These are phyloP conservation scores for Xylaria sp. DNA, from an alignment of 2,329 filamentous ascomycete genomes.

Conservation along the genomic window DNA sequence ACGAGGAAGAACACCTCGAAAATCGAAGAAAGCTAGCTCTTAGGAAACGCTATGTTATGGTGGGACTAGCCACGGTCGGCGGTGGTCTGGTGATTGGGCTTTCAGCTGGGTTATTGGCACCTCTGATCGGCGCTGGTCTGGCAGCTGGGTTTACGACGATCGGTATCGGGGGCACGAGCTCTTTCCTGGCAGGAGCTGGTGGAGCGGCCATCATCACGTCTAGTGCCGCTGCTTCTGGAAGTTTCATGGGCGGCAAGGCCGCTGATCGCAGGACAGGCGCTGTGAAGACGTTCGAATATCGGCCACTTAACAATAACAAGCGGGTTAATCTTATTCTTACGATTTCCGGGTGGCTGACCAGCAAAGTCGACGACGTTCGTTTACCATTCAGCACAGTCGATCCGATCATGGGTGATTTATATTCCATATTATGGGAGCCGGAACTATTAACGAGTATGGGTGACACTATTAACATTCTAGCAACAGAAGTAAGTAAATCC, in stretches of 20 bases:
- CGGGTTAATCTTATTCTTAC: conserved; percentile 95
- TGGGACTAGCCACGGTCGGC: conserved; percentile 96
- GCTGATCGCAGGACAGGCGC: conserved; percentile 89
- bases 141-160: conserved; percentile 96
- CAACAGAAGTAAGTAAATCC: conserved; percentile 82
- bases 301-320: conserved; percentile 97
- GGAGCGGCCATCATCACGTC: conserved; percentile 96
- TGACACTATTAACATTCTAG: conserved; percentile 97
- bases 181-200: conserved; percentile 90
- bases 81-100: conserved; percentile 95
- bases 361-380: conserved; percentile 95
- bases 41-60: conserved; percentile 88
- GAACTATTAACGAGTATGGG: conserved; percentile 98
- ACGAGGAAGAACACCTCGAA: conserved; percentile 95
- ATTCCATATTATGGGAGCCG: conserved; percentile 96
- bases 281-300: conserved; percentile 96
- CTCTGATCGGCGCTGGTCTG: conserved; percentile 91
- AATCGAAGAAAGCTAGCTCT: conserved; percentile 81
- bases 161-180: conserved; percentile 86
- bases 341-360: conserved; percentile 97
- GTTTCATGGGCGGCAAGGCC: conserved; percentile 85
- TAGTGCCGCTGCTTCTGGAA: conserved; percentile 84
- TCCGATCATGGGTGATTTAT: conserved; percentile 97
- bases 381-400: conserved; percentile 96
- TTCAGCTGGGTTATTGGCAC: conserved; percentile 89